Conservation (phyloP, 2,329 filamentous ascomycete genomes). For the Bipolaris victoriae region DNA sequence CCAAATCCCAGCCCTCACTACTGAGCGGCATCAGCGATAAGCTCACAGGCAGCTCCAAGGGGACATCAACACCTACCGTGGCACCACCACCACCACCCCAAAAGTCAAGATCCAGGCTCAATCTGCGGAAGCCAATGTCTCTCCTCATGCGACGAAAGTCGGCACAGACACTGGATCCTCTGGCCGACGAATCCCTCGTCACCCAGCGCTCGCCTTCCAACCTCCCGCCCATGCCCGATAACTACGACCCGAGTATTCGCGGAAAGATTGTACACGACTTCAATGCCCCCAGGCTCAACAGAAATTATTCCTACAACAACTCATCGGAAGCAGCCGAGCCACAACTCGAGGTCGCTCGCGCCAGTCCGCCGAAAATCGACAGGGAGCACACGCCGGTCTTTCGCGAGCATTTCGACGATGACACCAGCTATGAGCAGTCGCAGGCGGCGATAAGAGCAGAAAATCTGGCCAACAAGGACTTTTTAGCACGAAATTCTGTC, state of each 20-base stretch:
- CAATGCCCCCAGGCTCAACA: slow-evolving; percentile 62
- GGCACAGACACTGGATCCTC: slow-evolving; percentile 55
- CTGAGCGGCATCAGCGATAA: slow-evolving; percentile 42
- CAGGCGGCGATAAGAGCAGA: slow-evolving; percentile 56
- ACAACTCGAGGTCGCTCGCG: slow-evolving; percentile 30
- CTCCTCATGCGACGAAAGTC: slow-evolving; percentile 64
- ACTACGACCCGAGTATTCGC: slow-evolving; percentile 68
- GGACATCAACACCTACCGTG: slow-evolving; percentile 22
- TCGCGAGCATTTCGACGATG: slow-evolving; percentile 66
- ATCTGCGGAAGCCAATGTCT: slow-evolving; percentile 66
- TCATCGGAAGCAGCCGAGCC: slow-evolving; percentile 30
- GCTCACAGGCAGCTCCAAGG: slow-evolving; percentile 32
- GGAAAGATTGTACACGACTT: slow-evolving; percentile 70
- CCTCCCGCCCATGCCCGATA: slow-evolving; percentile 60
- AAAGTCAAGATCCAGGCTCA: slow-evolving; percentile 58
- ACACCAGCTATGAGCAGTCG: slow-evolving; percentile 49
- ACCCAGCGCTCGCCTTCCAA: slow-evolving; percentile 54
- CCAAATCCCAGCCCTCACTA: slow-evolving; percentile 44
- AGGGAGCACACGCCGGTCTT: slow-evolving; percentile 64
- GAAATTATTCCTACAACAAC: slow-evolving; percentile 48
- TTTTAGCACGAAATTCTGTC: slow-evolving; percentile 52
- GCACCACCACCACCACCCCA: slow-evolving; percentile 23
- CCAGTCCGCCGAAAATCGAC: slow-evolving; percentile 46
- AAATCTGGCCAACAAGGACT: slow-evolving; percentile 55
- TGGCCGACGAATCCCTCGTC: slow-evolving; percentile 59